Conservation (phyloP, 768 basidiomycete species). For the Lactarius evosmus region DNA sequence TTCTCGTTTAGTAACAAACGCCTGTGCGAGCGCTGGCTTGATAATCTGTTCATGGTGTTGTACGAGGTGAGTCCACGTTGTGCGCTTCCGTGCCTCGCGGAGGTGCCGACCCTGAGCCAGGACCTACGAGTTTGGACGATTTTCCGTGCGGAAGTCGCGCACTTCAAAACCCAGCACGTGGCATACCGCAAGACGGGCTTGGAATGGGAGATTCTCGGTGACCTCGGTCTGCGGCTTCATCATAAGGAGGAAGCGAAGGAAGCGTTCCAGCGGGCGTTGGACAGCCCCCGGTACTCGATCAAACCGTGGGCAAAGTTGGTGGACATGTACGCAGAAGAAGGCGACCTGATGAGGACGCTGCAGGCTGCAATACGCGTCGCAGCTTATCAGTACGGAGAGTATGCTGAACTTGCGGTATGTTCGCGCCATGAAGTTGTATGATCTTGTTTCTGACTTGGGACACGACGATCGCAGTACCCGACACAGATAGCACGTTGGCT, state of each 20-base stretch:
- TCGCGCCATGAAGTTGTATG: conserved; percentile 9
- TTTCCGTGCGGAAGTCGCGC: conserved; percentile 96
- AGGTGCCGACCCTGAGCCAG: conserved; percentile 38
- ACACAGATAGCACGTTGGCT: conserved; percentile 86
- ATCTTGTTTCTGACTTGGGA: neutral
- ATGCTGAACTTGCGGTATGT: conserved; percentile 83
- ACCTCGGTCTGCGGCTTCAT: conserved; percentile 86
- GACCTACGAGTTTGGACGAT: conserved; percentile 98
- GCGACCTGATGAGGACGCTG: conserved; percentile 85
- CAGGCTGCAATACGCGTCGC: conserved; percentile 92
- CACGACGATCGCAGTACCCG: conserved; percentile 59
- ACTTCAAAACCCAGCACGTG: conserved; percentile 98
- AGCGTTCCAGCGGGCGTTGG: conserved; percentile 92
- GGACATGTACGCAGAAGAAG: conserved; percentile 96
- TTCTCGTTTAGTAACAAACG: conserved; percentile 96
- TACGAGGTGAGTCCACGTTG: conserved; percentile 69
- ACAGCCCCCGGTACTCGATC: conserved; percentile 76
- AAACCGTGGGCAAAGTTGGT: conserved; percentile 94
- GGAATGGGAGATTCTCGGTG: conserved; percentile 98
- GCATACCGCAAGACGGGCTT: conserved; percentile 95
- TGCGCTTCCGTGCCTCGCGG: neutral
- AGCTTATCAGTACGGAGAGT: conserved; percentile 88
- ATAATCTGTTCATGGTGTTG: conserved; percentile 97
- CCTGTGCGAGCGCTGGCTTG: conserved; percentile 95
- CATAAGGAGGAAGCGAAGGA: conserved; percentile 99